These are phyloP conservation scores for Coniochaeta hoffmannii DNA, from an alignment of 2,329 filamentous ascomycete species.

Conservation along the genomic window DNA sequence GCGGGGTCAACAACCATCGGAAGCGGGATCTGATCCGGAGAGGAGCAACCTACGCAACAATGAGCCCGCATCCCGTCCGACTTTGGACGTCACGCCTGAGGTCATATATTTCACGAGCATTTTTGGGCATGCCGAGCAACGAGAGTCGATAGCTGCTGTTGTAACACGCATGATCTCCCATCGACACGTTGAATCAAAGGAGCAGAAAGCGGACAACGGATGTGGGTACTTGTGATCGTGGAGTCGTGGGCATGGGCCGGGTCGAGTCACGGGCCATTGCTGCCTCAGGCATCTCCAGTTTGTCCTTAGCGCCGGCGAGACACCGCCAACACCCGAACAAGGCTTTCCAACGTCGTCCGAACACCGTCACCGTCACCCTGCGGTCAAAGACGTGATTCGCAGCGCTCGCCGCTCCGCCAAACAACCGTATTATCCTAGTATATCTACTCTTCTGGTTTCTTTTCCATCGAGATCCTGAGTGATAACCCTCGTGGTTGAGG, in stretches of 20 bases:
- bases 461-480: not conserved
- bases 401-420: not conserved
- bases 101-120: not conserved
- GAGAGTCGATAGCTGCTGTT: not conserved
- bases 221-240: not conserved
- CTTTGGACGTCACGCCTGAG: not conserved
- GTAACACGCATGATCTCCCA: not conserved
- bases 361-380: not conserved
- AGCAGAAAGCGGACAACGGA: not conserved
- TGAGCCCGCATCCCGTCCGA: not conserved
- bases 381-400: not conserved
- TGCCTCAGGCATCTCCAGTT: not conserved
- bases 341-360: constrained; percentile 3
- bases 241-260: not conserved
- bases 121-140: not conserved
- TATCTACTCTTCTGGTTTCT: not conserved
- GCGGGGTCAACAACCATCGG: too few relatives aligned
- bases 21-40: not conserved
- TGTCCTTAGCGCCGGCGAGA: constrained; percentile 2
- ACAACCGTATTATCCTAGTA: not conserved
- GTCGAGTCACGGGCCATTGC: not conserved
- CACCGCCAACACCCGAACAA: constrained; percentile 5
- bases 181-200: not conserved
- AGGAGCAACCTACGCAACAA: too few relatives aligned
- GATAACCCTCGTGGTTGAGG: not conserved